Evolutionary conservation across 2,329 filamentous ascomycete genomes (phyloP).

Genomic region (Xylariales sp.): DNA sequence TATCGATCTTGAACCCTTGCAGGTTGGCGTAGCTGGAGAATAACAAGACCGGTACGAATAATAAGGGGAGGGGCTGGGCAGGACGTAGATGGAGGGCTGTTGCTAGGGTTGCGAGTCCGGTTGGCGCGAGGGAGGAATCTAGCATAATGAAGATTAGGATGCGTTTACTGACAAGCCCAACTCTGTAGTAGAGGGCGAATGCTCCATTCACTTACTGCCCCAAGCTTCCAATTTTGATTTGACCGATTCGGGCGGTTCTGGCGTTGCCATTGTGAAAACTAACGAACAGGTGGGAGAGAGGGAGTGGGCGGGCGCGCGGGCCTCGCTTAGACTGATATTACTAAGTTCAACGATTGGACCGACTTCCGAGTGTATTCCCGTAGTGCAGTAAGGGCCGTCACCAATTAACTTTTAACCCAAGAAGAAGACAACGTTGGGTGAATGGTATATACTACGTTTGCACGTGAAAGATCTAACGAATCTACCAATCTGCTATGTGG

Average conservation of each 20-base stretch:
- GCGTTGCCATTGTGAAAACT: constrained; percentile 47
- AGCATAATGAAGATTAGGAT: constrained; percentile 5
- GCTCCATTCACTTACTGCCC: constrained; percentile 59
- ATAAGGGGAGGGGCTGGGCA: constrained; percentile 61
- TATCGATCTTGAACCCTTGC: constrained; percentile 67
- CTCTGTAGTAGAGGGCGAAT: neutral
- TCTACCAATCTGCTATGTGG: neutral
- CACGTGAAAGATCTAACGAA: constrained; percentile 7
- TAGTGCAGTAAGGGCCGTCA: neutral
- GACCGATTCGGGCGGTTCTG: constrained; percentile 50
- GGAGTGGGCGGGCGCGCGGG: neutral
- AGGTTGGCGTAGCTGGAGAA: constrained; percentile 70
- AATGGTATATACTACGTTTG: neutral
- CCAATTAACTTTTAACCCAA: neutral
- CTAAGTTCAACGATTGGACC: neutral
- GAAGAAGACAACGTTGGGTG: neutral
- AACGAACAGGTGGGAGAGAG: neutral
- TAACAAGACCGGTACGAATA: constrained; percentile 63
- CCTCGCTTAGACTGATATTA: neutral
- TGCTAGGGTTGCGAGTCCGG: constrained; percentile 67
- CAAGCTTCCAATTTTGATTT: constrained; percentile 56
- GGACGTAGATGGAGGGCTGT: constrained; percentile 67
- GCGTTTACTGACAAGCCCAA: neutral
- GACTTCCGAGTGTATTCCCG: neutral
- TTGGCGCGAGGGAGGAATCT: constrained; percentile 67